Base-by-base conservation (phyloP, 2,329 filamentous ascomycete genomes). In the Lasiodiplodia theobromae region DNA sequence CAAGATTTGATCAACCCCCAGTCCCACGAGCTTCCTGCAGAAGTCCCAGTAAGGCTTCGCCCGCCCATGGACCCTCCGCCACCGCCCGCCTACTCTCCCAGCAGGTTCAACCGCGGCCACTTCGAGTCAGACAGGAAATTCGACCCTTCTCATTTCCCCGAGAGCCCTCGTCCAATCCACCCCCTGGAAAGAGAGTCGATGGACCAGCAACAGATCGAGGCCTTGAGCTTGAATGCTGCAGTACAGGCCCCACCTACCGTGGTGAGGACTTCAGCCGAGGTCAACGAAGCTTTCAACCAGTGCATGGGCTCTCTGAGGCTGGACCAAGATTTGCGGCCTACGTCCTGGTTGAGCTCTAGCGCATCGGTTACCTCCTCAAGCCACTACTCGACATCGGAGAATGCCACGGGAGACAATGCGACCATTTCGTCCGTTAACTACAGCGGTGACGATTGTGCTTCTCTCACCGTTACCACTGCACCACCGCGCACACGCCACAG, bases 1-100 rank as follows among this genome's bases (percentile, higher is more conserved):
- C 56, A 60, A 47, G 66, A 68, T 38, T 8, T 54, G 56, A 38
- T 68, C 37, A 62, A n/a, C 6, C 66, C 66, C 1, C 57, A 60
- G 8, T 25, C 51, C 8, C 67, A 68, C 8, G 57, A 64, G 40
- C 40, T 63, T 6, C 67, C 67, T 8, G 67, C 57, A 12, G 67
- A 68, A 37, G 67, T 68, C 8, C 67, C 67, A 7, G 31, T 31
- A 18, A 28, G 67, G 11, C 67, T 54, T 4, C 57, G 67, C 14
- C 57, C 67, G 38, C 44, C 51, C 6, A 56, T 68, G 49, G 37
- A 68, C 18, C 51, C 44, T 31, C 58, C 38, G 66, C 66, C 44
- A 49, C 67, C 67, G 37, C 67, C 67, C 11, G 67, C 67, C 18
- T 68, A 68, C 28, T 68, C 67, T 28, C 57, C 67, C 18, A 56